Conservation (phyloP, 2,329 filamentous ascomycete species). For the Botrytis medusae region DNA sequence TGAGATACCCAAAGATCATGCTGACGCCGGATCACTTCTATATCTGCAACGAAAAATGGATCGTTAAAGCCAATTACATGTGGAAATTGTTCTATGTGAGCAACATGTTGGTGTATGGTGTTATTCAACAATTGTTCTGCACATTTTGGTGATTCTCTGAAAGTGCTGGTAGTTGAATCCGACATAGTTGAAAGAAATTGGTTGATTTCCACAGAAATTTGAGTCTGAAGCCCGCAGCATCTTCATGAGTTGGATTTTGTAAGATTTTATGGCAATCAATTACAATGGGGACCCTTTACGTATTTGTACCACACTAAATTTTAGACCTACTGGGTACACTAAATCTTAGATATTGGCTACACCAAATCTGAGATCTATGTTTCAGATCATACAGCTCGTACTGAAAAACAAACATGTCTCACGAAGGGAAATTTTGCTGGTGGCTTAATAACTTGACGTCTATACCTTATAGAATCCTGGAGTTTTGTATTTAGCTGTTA, state of each 20-base stretch:
- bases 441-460: not conserved
- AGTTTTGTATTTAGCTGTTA: not conserved
- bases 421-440: not conserved
- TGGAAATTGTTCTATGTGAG: not conserved
- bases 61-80: not conserved
- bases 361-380: not conserved
- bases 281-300: not conserved
- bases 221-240: not conserved
- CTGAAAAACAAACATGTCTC: not conserved
- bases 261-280: not conserved
- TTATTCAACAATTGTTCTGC: not conserved
- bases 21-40: not conserved
- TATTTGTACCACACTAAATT: not conserved
- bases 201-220: not conserved
- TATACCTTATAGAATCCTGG: not conserved
- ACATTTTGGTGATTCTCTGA: not conserved
- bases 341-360: not conserved
- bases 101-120: not conserved
- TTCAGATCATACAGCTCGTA: not conserved
- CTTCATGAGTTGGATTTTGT: not conserved
- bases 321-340: not conserved
- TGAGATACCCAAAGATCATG: conserved; percentile 1
- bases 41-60: not conserved
- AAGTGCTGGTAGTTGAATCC: not conserved
- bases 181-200: not conserved